Percentiles rank a stretch among this genome's conserved stretches.
phyloP scores from a whole-genome alignment of 805 yeast species.

The Myxozyma melibiosi region DNA sequence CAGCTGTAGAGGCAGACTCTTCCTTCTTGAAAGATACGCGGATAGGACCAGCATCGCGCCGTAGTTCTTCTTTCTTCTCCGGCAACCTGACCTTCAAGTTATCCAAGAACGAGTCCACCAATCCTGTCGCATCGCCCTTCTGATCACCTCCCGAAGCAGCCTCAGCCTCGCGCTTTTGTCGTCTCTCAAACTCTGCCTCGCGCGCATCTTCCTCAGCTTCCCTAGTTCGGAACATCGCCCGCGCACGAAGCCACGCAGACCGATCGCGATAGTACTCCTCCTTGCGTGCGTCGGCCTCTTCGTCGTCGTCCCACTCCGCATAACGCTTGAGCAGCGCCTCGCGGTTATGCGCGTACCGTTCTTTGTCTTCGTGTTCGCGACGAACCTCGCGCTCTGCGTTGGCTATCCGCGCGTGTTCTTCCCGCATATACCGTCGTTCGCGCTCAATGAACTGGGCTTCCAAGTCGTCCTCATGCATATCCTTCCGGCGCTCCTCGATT shows the following conservation, averaged over 20 bases:
- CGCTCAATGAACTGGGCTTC: constrained; percentile 28
- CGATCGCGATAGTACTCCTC: constrained; percentile 35
- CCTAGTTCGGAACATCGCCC: constrained; percentile 27
- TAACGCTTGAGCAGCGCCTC: constrained; percentile 12
- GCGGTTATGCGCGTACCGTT: constrained; percentile 4
- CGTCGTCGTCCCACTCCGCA: constrained; percentile 34
- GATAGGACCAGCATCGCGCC: constrained; percentile 15
- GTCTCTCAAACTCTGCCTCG: constrained; percentile 22
- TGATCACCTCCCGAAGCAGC: background rate
- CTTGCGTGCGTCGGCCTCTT: constrained; percentile 20
- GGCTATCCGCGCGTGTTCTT: constrained; percentile 27
- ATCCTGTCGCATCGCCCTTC: constrained; percentile 5
- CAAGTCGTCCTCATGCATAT: constrained; percentile 24
- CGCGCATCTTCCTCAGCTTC: constrained; percentile 31
- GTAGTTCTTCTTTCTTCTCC: constrained; percentile 13
- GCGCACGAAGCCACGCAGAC: constrained; percentile 29
- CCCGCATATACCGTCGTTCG: constrained; percentile 31
- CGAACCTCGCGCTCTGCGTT: constrained; percentile 30
- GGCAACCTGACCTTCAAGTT: background rate
- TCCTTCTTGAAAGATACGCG: constrained; percentile 19
- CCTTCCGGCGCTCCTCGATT: constrained; percentile 26
- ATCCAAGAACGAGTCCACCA: constrained; percentile 26
- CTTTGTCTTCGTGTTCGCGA: constrained; percentile 28
- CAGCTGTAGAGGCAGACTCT: background rate
- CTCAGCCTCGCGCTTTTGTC: constrained; percentile 1